These are phyloP conservation scores for Chlamydomonas reinhardtii DNA, from an alignment of 163 green algal species.

Conservation along the genomic window DNA sequence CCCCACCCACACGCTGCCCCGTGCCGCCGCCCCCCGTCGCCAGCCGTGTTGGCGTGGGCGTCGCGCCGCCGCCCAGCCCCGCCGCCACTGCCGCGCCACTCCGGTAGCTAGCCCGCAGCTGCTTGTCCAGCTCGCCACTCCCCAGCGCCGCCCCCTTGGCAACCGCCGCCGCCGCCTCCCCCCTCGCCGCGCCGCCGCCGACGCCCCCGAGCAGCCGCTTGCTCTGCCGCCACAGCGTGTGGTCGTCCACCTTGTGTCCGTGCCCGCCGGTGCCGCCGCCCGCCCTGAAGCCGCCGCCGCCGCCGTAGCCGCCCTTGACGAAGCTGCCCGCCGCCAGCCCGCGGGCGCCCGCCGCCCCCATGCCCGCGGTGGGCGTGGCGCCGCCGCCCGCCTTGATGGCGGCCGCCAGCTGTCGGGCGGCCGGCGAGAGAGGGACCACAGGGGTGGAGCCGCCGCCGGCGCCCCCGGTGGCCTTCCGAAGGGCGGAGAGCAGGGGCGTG, in stretches of 20 bases:
- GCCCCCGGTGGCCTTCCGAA: conserved; percentile 5
- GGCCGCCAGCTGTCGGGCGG: conserved; percentile 34
- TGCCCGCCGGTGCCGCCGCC: neutral
- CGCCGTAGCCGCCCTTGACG: neutral
- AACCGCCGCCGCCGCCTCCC: neutral
- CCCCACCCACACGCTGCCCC: neutral
- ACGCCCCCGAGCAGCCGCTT: neutral
- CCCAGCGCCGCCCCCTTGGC: conserved; percentile 5
- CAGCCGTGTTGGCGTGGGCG: neutral
- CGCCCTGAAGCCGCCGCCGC: neutral
- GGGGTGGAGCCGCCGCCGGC: neutral
- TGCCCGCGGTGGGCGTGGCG: neutral
- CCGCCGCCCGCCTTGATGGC: conserved; percentile 28
- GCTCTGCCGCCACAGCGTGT: neutral
- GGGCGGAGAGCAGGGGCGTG: conserved; percentile 19
- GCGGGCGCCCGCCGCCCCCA: neutral
- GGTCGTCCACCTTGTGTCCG: neutral
- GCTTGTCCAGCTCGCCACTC: conserved; percentile 35
- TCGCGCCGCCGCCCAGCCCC: neutral
- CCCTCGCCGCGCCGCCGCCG: neutral
- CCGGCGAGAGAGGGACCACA: conserved; percentile 33
- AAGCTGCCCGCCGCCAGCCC: neutral
- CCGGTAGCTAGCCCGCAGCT: conserved; percentile 55
- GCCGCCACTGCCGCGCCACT: neutral
- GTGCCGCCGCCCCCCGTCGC: neutral